Evolutionary conservation across 192 early-diverging fungal genomes (phyloP).

Genomic region (Nowakowskiella sp.): DNA sequence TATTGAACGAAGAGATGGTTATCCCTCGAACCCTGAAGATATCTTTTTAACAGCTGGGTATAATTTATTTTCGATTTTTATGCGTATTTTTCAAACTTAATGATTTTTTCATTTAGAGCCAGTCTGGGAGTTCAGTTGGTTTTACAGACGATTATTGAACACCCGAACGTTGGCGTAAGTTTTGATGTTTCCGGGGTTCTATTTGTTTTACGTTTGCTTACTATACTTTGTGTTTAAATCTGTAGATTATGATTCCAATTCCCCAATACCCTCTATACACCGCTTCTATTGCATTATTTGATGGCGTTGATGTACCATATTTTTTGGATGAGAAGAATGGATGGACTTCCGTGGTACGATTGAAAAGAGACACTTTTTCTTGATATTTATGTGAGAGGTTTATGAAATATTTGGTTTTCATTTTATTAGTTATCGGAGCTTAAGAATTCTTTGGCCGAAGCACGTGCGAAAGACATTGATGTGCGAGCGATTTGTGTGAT

Average conservation of each 20-base stretch:
- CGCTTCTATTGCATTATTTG: slow-evolving; percentile 76
- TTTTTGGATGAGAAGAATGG: slow-evolving; percentile 85
- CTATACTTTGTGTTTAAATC: slow-evolving; percentile 4
- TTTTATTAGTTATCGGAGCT: slow-evolving; percentile 46
- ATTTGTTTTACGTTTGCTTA: neutral
- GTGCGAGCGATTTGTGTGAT: slow-evolving; percentile 93
- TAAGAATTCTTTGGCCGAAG: slow-evolving; percentile 49
- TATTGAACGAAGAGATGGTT: slow-evolving; percentile 84
- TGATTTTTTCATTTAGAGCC: slow-evolving; percentile 34
- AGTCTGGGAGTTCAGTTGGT: slow-evolving; percentile 88
- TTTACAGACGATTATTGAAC: slow-evolving; percentile 74
- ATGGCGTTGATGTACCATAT: slow-evolving; percentile 86
- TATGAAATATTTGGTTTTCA: neutral
- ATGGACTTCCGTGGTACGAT: slow-evolving; percentile 66
- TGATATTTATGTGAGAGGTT: neutral
- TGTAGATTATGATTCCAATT: slow-evolving; percentile 91
- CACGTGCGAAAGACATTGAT: slow-evolving; percentile 65
- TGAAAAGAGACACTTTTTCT: neutral
- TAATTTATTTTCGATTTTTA: neutral
- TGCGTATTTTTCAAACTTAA: neutral
- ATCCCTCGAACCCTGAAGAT: slow-evolving; percentile 67
- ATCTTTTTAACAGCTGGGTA: slow-evolving; percentile 85
- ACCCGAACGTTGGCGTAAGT: slow-evolving; percentile 63
- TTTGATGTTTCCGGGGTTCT: neutral
- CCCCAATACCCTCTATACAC: slow-evolving; percentile 99